Evolutionary conservation across 1,139 yeast genomes (phyloP), one percentile per base, ranked within the genome.

Genomic region (Pichia inconspicua): DNA sequence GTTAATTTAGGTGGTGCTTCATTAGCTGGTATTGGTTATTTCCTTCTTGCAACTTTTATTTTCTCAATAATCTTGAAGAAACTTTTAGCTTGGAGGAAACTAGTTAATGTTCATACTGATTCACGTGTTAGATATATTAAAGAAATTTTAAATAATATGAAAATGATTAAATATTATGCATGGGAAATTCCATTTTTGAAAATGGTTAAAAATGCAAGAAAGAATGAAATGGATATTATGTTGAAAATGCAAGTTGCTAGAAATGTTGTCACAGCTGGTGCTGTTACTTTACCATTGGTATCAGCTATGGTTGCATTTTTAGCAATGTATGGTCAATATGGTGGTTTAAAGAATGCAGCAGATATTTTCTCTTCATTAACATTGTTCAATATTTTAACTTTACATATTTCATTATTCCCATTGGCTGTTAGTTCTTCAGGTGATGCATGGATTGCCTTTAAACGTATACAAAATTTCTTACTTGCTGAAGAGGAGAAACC

Each of bases 1-100:
- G 72, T 76, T 48, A 83, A 84, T 56, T 72, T 87, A 46, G 95
- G 95, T 22, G 84, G 77, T 1, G 67, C 88, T 0, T 78, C 90
- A 0, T 50, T 67, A 39, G 63, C 60, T 25, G 71, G 71, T 49
- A 54, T 67, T 32, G 71, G 59, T 4, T 52, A 62, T 27, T 58
- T 65, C 36, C 44, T 66, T 12, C 37, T 58, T 3, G 58, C 60
- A 41, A 55, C 63, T n/a, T 47, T 43, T 4, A 22, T 48, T 4
- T 49, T 58, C 22, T 52, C 50, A 11, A 45, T 35, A 10, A 51
- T 61, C n/a, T 66, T 72, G 6, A 65, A 60, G 35, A 63, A 60
- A 40, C 58, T 74, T 43, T 67, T 70, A 53, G 57, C 48, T 5
- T 63, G 60, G 48, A 64, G 79, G 54, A 60, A 54, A 31, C 56